Conservation (phyloP, 106 monocot genomes). For the Posidonia australis region DNA sequence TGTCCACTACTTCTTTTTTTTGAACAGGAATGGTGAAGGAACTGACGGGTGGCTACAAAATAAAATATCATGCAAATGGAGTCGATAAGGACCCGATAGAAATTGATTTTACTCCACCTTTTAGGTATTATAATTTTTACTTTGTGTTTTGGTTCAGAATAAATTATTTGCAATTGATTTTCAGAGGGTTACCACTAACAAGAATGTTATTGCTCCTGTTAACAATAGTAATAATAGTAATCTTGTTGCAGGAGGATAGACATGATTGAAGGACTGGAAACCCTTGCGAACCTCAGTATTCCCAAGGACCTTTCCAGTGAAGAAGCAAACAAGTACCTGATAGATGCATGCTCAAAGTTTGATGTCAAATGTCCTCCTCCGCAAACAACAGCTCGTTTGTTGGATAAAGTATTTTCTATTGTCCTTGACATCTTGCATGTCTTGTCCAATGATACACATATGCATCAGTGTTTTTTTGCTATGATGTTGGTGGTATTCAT, state of each 20-base stretch:
- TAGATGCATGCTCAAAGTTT: conserved; percentile 74
- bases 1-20: background rate
- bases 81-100: conserved; percentile 76
- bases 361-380: conserved; percentile 80
- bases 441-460: no score
- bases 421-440: background rate
- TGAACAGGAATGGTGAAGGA: conserved; percentile 81
- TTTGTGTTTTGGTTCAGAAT: background rate
- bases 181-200: background rate
- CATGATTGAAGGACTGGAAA: conserved; percentile 84
- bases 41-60: conserved; percentile 85
- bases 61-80: conserved; percentile 84
- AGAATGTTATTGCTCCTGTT: background rate
- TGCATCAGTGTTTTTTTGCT: no score
- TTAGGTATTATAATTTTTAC: conserved; percentile 34
- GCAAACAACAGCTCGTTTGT: conserved; percentile 26
- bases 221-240: no score
- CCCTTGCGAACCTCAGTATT: conserved; percentile 55
- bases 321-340: conserved; percentile 70
- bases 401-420: conserved; percentile 55
- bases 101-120: conserved; percentile 96
- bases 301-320: conserved; percentile 85
- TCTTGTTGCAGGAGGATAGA: conserved; percentile 49
- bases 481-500: no score
- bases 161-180: background rate